Conservation (phyloP, 768 basidiomycete genomes). For the Guyanaporus albipodus region DNA sequence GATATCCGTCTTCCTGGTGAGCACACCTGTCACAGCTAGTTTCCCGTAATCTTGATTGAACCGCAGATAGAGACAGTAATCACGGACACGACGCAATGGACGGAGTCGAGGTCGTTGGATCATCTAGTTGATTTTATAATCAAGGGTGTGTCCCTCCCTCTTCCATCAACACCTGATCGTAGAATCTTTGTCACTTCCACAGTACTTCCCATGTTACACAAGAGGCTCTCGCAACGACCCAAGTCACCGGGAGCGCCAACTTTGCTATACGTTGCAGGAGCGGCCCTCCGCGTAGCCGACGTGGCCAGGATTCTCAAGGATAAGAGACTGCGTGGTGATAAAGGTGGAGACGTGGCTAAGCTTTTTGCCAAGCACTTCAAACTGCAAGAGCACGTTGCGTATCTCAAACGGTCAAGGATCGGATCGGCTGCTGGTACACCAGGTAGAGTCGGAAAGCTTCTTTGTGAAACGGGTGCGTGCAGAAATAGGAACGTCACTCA, state of each 20-base stretch:
- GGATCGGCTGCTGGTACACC: conserved; percentile 91
- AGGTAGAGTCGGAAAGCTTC: conserved; percentile 81
- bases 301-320: conserved; percentile 71
- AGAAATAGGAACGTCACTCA: background rate
- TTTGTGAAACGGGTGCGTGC: conserved; percentile 60
- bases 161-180: background rate
- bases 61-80: conserved; percentile 65
- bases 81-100: conserved; percentile 73
- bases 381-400: conserved; percentile 78
- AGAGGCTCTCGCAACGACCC: conserved; percentile 69
- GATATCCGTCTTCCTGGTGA: conserved; percentile 77
- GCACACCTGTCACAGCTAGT: conserved; percentile 19
- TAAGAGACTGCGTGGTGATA: conserved; percentile 68
- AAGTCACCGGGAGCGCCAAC: conserved; percentile 83
- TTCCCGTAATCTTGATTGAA: conserved; percentile 42
- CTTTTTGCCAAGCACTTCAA: conserved; percentile 96
- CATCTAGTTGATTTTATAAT: conserved; percentile 71
- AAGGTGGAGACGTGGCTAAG: conserved; percentile 90
- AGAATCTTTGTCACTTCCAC: background rate
- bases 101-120: conserved; percentile 65
- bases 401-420: conserved; percentile 81
- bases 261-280: conserved; percentile 76
- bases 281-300: conserved; percentile 92
- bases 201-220: conserved; percentile 67
- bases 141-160: conserved; percentile 48